Evolutionary conservation across 208 protist species (phyloP).

Genomic region (Wallacemonas collosoma): DNA sequence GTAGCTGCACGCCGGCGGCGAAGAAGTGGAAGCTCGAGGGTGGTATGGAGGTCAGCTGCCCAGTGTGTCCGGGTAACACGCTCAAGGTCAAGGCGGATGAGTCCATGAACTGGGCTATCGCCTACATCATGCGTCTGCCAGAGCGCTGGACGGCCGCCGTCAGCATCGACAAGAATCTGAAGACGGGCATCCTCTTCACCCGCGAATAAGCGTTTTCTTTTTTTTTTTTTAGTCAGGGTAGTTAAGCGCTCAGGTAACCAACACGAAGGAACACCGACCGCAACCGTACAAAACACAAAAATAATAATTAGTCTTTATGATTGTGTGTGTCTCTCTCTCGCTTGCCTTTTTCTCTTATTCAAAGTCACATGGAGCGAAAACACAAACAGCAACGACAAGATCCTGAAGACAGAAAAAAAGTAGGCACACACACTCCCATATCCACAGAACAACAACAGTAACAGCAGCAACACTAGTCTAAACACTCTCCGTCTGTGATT

Average conservation of each 20-base stretch:
- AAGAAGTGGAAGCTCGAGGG: conserved; percentile 30
- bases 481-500: no score
- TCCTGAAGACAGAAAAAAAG: no score
- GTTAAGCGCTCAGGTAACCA: no score
- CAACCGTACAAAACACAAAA: neutral
- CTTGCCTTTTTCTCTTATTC: conserved; percentile 5
- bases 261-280: neutral
- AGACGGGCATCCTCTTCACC: conserved; percentile 67
- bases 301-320: no score
- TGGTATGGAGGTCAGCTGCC: conserved; percentile 58
- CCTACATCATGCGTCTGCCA: conserved; percentile 66
- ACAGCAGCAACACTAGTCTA: no score
- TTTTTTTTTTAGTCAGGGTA: no score
- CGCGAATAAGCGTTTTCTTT: conserved; percentile 42
- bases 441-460: no score
- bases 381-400: no score
- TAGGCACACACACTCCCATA: no score
- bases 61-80: conserved; percentile 59
- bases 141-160: conserved; percentile 74
- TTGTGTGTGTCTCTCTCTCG: neutral
- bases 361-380: neutral
- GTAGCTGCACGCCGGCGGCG: conserved; percentile 33
- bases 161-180: conserved; percentile 61
- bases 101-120: conserved; percentile 54
- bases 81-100: conserved; percentile 71